Evolutionary conservation across 768 basidiomycete species (phyloP).

Genomic region (Basidioascus undulatus): DNA sequence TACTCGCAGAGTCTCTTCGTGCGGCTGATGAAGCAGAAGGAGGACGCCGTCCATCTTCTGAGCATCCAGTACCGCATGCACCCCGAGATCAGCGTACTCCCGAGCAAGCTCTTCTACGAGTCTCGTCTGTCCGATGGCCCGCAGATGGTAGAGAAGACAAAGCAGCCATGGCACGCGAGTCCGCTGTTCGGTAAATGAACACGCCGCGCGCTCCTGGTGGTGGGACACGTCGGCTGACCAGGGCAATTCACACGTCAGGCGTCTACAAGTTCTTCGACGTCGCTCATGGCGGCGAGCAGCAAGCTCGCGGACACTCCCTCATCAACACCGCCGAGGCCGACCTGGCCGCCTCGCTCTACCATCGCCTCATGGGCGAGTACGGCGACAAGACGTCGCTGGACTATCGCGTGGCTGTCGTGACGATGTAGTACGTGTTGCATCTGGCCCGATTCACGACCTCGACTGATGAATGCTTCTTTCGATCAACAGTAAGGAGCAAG

Average conservation of each 20-base stretch:
- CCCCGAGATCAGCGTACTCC: constrained; percentile 64
- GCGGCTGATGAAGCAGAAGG: constrained; percentile 51
- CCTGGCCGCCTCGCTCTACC: constrained; percentile 52
- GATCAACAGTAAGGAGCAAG: constrained; percentile 71
- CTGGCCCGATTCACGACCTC: too few relatives aligned
- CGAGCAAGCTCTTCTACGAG: constrained; percentile 69
- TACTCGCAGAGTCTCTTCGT: constrained; percentile 82
- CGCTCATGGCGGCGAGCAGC: constrained; percentile 34
- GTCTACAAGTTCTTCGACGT: constrained; percentile 88
- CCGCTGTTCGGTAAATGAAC: constrained; percentile 57
- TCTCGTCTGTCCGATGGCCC: constrained; percentile 63
- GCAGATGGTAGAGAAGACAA: constrained; percentile 58
- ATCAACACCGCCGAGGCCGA: constrained; percentile 50
- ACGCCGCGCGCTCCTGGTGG: constrained; percentile 9
- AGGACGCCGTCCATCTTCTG: constrained; percentile 69
- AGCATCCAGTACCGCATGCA: constrained; percentile 99
- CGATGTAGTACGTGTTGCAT: too few relatives aligned
- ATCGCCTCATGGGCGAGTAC: constrained; percentile 39
- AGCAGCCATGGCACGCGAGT: constrained; percentile 61
- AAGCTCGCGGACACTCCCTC: constrained; percentile 40
- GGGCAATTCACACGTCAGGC: too few relatives aligned
- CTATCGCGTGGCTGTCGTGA: too few relatives aligned
- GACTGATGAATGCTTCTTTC: too few relatives aligned
- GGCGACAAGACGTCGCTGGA: too few relatives aligned
- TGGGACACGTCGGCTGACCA: too few relatives aligned